Evolutionary conservation across 2,329 filamentous ascomycete species (phyloP), one percentile per base, ranked within the genome.

Genomic region (Juglanconis sp.): DNA sequence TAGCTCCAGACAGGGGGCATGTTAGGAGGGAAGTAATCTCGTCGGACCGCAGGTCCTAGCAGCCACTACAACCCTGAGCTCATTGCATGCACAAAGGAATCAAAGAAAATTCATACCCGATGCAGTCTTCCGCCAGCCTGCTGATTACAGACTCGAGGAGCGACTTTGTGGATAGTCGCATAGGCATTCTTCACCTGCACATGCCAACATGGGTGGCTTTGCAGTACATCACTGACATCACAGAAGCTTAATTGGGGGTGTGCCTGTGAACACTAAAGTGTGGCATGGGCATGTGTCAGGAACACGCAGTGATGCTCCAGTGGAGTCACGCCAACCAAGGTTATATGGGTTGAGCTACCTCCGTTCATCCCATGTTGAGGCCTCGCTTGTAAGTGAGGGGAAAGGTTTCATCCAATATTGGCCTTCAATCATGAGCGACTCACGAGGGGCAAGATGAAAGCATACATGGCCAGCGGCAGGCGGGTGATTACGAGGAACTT

Each of bases 1-100:
- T 35, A n/a, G 30, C 40, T 62, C 35, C 13, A 42, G 48, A 10
- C 53, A 49, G 35, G 47, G 54, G 7, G 51, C 42, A 60, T 24
- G 17, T 24, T 24, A 44, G 57, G 48, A 61, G 42, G 56, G 49
- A 42, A n/a, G 46, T 7, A 48, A 57, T 55, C 60, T 62, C 55
- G n/a, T 60, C 62, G 62, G 56, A 49, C 62, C 62, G 62, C 57
- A 57, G 47, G 60, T 59, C 62, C 62, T 62, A 57, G 56, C 56
- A 62, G 35, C 38, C 48, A 55, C 10, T 59, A 53, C 60, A 62
- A 64, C 60, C 53, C 47, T 50, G 42, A 50, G 49, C 42, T 44
- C 48, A 31, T 34, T 54, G 51, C 44, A 31, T 38, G 34, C 55
- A 54, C 32, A 50, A 35, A 15, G 46, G 35, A 53, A 57, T 48